Conservation (phyloP, 805 yeast species). For the Phaffomyces antillensis region DNA sequence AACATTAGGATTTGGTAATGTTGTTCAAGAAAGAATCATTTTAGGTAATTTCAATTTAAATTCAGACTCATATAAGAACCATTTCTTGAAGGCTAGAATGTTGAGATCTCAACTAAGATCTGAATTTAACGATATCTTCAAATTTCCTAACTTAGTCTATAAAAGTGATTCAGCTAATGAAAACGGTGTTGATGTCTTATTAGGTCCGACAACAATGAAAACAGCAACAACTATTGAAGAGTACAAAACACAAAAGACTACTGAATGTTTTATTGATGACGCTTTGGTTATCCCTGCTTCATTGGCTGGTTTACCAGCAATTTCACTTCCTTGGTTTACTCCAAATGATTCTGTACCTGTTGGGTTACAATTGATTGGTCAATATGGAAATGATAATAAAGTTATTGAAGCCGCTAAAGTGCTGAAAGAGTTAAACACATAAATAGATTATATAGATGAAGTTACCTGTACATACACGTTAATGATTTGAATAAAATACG, state of each 20-base stretch:
- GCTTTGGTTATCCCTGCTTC: slow-evolving; percentile 86
- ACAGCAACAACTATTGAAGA: slow-evolving; percentile 47
- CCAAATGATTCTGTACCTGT: slow-evolving; percentile 29
- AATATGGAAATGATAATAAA: slow-evolving; percentile 70
- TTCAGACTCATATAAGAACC: slow-evolving; percentile 60
- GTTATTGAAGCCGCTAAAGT: slow-evolving; percentile 38
- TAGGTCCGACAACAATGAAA: slow-evolving; percentile 66
- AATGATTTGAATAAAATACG: not conserved
- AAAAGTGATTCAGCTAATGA: slow-evolving; percentile 12
- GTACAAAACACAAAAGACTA: slow-evolving; percentile 38
- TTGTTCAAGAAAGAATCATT: slow-evolving; percentile 75
- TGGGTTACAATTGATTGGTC: slow-evolving; percentile 82
- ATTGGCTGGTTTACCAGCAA: slow-evolving; percentile 83
- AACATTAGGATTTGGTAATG: slow-evolving; percentile 62
- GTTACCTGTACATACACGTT: not conserved
- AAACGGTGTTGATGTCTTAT: slow-evolving; percentile 55
- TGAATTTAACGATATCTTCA: slow-evolving; percentile 64
- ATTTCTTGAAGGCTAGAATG: slow-evolving; percentile 68
- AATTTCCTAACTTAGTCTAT: slow-evolving; percentile 36
- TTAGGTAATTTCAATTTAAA: slow-evolving; percentile 84
- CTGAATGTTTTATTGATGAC: slow-evolving; percentile 71
- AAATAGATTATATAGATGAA: not conserved
- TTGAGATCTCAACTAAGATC: slow-evolving; percentile 52
- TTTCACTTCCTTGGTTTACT: slow-evolving; percentile 56
- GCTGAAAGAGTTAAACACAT: not conserved